phyloP scores from a whole-genome alignment of 2,329 filamentous ascomycete genomes.

The Penicillium sp. region DNA sequence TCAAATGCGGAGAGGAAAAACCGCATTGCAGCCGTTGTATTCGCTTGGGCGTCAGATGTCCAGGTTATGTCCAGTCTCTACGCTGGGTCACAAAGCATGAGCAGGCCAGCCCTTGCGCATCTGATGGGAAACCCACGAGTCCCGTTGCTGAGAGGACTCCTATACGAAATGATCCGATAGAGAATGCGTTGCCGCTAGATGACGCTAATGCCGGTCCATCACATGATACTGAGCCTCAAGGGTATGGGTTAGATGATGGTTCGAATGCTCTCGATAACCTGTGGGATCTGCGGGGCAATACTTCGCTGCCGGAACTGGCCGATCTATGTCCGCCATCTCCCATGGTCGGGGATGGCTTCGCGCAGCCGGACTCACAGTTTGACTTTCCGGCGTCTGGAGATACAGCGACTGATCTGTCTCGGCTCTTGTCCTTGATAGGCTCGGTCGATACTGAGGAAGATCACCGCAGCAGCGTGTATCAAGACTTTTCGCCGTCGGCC shows the following conservation, averaged over 20 bases:
- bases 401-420: conserved; percentile 21
- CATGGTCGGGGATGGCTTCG: conserved; percentile 16
- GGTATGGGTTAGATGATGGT: conserved; percentile 18
- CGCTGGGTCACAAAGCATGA: conserved; percentile 40
- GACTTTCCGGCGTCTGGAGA: conserved; percentile 21
- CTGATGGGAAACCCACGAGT: conserved; percentile 12
- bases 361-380: conserved; percentile 15
- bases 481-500: conserved; percentile 31
- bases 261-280: conserved; percentile 27
- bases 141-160: conserved; percentile 14
- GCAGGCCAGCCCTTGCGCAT: conserved; percentile 15
- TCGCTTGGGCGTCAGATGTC: conserved; percentile 38
- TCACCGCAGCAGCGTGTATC: conserved; percentile 11
- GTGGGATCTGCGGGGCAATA: conserved; percentile 30
- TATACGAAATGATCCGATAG: conserved; percentile 1
- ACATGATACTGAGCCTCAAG: conserved; percentile 3
- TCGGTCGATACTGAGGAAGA: conserved; percentile 18
- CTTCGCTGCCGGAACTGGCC: conserved; percentile 32
- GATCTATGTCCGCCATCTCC: conserved; percentile 31
- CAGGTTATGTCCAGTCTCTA: conserved; percentile 38
- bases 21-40: conserved; percentile 39
- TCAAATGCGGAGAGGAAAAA: conserved; percentile 43
- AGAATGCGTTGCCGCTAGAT: conserved; percentile 6
- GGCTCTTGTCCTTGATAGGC: conserved; percentile 27
- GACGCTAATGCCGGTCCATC: not conserved